Evolutionary conservation across 2,329 filamentous ascomycete species (phyloP).

Genomic region (Pseudogymnoascus sp.): DNA sequence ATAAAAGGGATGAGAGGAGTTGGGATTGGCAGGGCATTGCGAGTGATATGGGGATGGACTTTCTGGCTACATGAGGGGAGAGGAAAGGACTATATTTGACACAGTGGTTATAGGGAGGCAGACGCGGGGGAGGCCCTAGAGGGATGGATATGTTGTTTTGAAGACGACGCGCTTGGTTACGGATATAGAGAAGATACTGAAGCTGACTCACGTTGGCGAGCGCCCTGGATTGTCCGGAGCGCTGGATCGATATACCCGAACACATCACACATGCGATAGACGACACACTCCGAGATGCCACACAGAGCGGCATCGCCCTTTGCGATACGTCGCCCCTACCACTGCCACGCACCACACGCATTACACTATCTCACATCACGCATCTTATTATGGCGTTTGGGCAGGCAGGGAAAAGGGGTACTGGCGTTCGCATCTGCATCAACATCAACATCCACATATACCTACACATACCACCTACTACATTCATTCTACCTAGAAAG

Average conservation of each 20-base stretch:
- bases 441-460: neutral
- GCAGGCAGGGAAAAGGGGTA: neutral
- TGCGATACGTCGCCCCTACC: neutral
- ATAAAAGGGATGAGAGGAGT: conserved; percentile 37
- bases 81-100: neutral
- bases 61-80: conserved; percentile 34
- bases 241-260: neutral
- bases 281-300: neutral
- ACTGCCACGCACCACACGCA: neutral
- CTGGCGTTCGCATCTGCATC: neutral
- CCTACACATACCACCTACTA: neutral
- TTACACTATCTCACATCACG: neutral
- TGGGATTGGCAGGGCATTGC: conserved; percentile 60
- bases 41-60: conserved; percentile 44
- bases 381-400: neutral
- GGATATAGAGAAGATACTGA: neutral
- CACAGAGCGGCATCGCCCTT: neutral
- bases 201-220: neutral
- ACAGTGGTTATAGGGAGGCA: no score
- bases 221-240: neutral
- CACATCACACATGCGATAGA: neutral
- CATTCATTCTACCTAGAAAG: no score
- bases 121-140: neutral
- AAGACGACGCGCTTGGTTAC: neutral
- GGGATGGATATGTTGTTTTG: neutral